These are phyloP conservation scores for Lonicera japonica DNA, from an alignment of 129 eudicot species.

Conservation along the genomic window DNA sequence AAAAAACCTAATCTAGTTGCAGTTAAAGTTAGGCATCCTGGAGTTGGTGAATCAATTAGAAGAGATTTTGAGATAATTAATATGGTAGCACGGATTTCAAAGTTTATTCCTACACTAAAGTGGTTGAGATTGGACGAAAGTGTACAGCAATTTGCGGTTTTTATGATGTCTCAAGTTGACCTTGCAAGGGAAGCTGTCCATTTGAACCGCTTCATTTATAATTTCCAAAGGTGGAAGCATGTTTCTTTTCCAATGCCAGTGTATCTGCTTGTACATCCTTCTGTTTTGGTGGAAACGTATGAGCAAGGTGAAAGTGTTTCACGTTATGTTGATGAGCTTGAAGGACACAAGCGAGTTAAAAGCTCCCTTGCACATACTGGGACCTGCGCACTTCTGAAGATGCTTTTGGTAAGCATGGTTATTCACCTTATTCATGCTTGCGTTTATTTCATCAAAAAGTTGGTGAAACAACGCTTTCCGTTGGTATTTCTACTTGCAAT, in stretches of 20 bases:
- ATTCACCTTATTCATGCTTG: background rate
- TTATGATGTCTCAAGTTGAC: conserved; percentile 99
- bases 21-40: conserved; percentile 94
- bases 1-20: conserved; percentile 85
- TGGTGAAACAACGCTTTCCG: too few species aligned
- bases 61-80: conserved; percentile 88
- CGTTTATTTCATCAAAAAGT: too few species aligned
- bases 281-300: conserved; percentile 87
- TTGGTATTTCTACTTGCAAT: too few species aligned
- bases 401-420: conserved; percentile 85
- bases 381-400: conserved; percentile 89
- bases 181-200: conserved; percentile 96
- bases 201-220: conserved; percentile 81
- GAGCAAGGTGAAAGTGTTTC: conserved; percentile 95
- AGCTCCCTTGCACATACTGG: conserved; percentile 91
- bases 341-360: conserved; percentile 68
- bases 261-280: conserved; percentile 92
- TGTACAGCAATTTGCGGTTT: conserved; percentile 86
- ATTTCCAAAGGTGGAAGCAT: conserved; percentile 83
- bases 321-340: conserved; percentile 68
- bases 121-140: conserved; percentile 97
- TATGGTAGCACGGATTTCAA: conserved; percentile 63
- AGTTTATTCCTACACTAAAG: conserved; percentile 54
- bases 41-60: conserved; percentile 83
- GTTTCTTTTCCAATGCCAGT: conserved; percentile 93